phyloP scores from a whole-genome alignment of 1,284 basidiomycete species.

The Rhizoctonia solani region DNA sequence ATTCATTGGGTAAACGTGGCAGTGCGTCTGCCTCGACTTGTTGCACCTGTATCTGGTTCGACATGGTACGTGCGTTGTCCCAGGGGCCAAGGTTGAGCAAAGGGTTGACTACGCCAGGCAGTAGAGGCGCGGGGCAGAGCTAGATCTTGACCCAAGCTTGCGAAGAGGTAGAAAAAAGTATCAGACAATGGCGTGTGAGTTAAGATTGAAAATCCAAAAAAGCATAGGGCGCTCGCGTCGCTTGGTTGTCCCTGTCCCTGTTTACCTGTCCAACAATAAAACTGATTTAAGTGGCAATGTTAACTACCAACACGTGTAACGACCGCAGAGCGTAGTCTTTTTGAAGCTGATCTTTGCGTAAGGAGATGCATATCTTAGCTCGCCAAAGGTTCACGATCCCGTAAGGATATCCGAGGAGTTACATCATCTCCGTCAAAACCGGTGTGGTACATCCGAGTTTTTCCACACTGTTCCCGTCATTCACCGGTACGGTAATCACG shows the following conservation, averaged over 20 bases:
- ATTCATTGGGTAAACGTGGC: background rate
- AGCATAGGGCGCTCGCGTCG: no score
- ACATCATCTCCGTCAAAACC: constrained; percentile 24
- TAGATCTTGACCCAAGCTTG: no score
- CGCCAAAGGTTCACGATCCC: background rate
- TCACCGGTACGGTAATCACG: background rate
- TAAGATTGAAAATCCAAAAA: no score
- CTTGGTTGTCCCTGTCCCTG: no score
- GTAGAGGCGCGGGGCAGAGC: no score
- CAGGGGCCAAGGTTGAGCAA: no score
- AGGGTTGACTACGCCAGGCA: no score
- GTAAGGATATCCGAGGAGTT: constrained; percentile 18
- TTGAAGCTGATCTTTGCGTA: background rate
- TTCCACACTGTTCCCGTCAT: constrained; percentile 3
- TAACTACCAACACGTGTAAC: no score
- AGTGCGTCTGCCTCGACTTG: background rate
- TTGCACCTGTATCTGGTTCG: background rate
- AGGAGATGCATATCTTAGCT: background rate
- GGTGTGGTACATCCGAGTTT: constrained; percentile 19
- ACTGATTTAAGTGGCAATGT: no score
- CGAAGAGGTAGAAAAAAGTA: no score
- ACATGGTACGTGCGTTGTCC: background rate
- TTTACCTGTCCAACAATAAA: no score
- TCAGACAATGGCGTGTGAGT: no score
- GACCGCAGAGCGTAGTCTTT: background rate